Evolutionary conservation across 163 green algal genomes (phyloP), one percentile per base, ranked within the genome.

Genomic region (Chlorella variabilis): DNA sequence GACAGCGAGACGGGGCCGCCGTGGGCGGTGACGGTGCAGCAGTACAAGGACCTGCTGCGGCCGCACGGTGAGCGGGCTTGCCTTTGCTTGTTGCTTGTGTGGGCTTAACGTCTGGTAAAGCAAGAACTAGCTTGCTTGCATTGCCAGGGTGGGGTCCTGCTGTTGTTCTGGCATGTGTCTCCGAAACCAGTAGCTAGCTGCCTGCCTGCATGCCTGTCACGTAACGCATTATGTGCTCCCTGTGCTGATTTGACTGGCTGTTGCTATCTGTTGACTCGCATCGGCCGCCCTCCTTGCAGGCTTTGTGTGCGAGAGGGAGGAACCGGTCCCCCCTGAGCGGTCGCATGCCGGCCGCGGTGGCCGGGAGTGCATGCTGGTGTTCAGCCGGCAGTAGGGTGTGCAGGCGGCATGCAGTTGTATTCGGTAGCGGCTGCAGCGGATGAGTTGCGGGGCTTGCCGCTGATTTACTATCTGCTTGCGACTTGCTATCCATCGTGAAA

Each of bases 1-100:
- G 33, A 61, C 25, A 34, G 69, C 23, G 18, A 58, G 23, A 61
- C 68, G 3, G 62, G 65, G 5, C 88, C 88, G 25, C 88, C 88
- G 13, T 92, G 85, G 84, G 78, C 83, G 49, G 77, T 92, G 11
- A 80, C 66, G 18, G 54, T 77, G 17, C 69, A 94, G 36, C 59
- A 89, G 20, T 89, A 88, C 76, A 67, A 82, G 39, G 42, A 87
- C 21, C 31, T 86, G 17, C 82, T 94, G 65, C 41, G 61, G 27
- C 70, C 33, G 11, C 41, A 29, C 4, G 67, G 67, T 78, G 29
- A 51, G 67, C 48, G 2, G 7, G 13, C 42, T 34, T 69, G 33
- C 7, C 23, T 17, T 9, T 69, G 45, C 15, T 54, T 54, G 45
- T 54, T 54, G 45, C 11, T 15, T 23, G 11, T 54, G 45, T 54